Conservation (phyloP, 2,329 filamentous ascomycete species). For the Xylaria sp. region DNA sequence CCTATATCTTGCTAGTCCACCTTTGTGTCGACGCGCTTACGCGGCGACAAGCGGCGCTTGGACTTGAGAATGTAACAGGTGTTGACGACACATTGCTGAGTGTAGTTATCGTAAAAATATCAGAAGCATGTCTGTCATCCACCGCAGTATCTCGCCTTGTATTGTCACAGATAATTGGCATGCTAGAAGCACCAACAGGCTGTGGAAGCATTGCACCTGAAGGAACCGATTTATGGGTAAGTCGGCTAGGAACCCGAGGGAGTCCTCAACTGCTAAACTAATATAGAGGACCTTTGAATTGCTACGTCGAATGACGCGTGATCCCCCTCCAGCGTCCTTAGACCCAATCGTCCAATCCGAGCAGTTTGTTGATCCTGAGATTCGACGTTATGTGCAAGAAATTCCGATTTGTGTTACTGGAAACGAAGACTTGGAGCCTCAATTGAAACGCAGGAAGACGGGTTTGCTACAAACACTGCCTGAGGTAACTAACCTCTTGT, state of each 20-base stretch:
- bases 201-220: conserved; percentile 42
- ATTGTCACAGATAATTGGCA: conserved; percentile 50
- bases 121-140: conserved; percentile 42
- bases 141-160: conserved; percentile 47
- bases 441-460: conserved; percentile 43
- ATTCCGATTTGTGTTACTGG: conserved; percentile 28
- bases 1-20: conserved; percentile 46
- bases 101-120: conserved; percentile 46
- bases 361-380: conserved; percentile 35
- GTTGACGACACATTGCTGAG: conserved; percentile 46
- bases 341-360: conserved; percentile 28
- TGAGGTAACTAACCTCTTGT: conserved; percentile 33
- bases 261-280: conserved; percentile 32
- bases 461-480: conserved; percentile 31
- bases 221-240: conserved; percentile 51
- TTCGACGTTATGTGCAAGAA: conserved; percentile 33
- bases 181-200: conserved; percentile 45
- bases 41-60: conserved; percentile 38
- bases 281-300: conserved; percentile 41
- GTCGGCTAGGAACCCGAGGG: conserved; percentile 20
- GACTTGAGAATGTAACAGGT: conserved; percentile 37
- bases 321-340: conserved; percentile 30
- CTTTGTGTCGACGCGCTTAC: conserved; percentile 50
- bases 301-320: conserved; percentile 35
- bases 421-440: conserved; percentile 27